Conservation (phyloP, 495 filamentous ascomycete species). For the Thozetella sp. region DNA sequence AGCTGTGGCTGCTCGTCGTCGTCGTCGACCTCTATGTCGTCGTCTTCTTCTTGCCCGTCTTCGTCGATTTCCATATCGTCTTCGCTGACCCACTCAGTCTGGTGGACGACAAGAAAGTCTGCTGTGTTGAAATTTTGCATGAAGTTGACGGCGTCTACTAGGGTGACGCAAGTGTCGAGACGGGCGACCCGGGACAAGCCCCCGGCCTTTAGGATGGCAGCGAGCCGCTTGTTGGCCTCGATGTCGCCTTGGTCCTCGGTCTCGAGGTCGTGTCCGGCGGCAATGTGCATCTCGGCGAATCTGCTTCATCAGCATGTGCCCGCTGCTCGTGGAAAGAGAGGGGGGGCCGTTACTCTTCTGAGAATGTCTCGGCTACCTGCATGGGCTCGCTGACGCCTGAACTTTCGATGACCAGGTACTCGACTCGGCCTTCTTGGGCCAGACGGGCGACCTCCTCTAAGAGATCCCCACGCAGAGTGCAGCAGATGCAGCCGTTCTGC, state of each 20-base stretch:
- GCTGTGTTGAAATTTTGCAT: conserved; percentile 57
- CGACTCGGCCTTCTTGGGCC: conserved; percentile 46
- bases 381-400: conserved; percentile 64
- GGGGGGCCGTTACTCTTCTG: not conserved
- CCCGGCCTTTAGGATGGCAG: conserved; percentile 37
- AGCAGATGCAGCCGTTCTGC: conserved; percentile 67
- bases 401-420: conserved; percentile 64
- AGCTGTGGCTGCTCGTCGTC: conserved; percentile 17
- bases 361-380: conserved; percentile 66
- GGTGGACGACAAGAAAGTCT: conserved; percentile 55
- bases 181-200: conserved; percentile 43
- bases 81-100: conserved; percentile 38
- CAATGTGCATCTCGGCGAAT: conserved; percentile 22
- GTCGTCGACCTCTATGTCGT: conserved; percentile 15
- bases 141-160: conserved; percentile 61
- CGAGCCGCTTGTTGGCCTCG: conserved; percentile 28
- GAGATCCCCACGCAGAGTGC: conserved; percentile 59
- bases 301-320: conserved; percentile 9
- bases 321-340: not conserved
- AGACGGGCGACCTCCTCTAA: conserved; percentile 54
- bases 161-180: conserved; percentile 61
- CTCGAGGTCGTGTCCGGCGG: conserved; percentile 21
- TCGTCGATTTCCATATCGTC: conserved; percentile 38
- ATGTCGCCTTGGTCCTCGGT: conserved; percentile 14
- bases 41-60: conserved; percentile 31